These are phyloP conservation scores for Mycena filopes DNA, from an alignment of 768 basidiomycete genomes.

Conservation along the genomic window DNA sequence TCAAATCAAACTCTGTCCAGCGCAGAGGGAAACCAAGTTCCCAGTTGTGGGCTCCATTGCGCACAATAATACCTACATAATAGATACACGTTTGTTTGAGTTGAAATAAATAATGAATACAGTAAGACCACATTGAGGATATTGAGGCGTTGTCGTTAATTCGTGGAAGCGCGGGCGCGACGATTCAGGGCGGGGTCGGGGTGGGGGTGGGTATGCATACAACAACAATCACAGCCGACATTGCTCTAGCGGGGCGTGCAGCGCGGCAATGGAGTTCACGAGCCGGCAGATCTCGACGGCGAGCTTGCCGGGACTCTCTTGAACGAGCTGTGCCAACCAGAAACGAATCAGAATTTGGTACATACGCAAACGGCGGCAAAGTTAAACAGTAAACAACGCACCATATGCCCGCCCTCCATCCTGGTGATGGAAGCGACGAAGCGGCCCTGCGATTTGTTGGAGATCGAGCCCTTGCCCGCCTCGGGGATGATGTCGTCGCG, in stretches of 20 bases:
- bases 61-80: no score
- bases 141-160: no score
- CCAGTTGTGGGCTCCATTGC: no score
- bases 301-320: constrained; percentile 12
- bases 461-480: constrained; percentile 55
- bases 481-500: constrained; percentile 55
- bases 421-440: constrained; percentile 53
- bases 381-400: constrained; percentile 27
- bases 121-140: no score
- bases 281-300: constrained; percentile 11
- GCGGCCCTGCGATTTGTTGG: constrained; percentile 52
- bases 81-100: no score
- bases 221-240: constrained; percentile 18
- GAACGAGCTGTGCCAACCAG: not conserved
- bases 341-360: not conserved
- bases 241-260: constrained; percentile 4
- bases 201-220: no score
- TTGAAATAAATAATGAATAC: no score
- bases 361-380: not conserved
- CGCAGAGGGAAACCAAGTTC: no score
- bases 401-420: constrained; percentile 60
- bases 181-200: no score
- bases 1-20: no score
- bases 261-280: constrained; percentile 9
- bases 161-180: no score